phyloP scores from a whole-genome alignment of 495 filamentous ascomycete species.

The Letharia lupina region DNA sequence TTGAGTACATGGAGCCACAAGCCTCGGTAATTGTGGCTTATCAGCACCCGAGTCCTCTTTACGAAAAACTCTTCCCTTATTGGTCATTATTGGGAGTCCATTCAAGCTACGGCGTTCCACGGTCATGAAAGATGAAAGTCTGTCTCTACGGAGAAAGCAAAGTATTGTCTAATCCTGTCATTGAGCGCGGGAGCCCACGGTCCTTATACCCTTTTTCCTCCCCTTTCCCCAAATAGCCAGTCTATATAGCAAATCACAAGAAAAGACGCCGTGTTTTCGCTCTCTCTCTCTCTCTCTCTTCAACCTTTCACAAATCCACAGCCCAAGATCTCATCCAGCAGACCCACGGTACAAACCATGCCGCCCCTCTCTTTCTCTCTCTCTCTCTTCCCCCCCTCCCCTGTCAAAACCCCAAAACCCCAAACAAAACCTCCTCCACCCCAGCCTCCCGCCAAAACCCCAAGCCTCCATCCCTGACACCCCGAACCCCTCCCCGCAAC shows the following conservation, averaged over 20 bases:
- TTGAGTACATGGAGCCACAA: neutral
- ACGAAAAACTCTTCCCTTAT: neutral
- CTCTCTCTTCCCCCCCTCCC: too few relatives aligned
- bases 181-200: neutral
- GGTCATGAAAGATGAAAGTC: neutral
- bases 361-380: too few relatives aligned
- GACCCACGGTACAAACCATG: too few relatives aligned
- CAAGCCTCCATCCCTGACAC: too few relatives aligned
- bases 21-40: neutral
- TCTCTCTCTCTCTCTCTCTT: neutral
- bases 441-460: too few relatives aligned
- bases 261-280: neutral
- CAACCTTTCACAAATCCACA: neutral
- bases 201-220: neutral
- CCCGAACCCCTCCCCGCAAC: too few relatives aligned
- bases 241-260: neutral
- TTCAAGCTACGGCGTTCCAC: neutral
- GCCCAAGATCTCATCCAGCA: too few relatives aligned
- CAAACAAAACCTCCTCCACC: too few relatives aligned
- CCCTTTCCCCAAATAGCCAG: neutral
- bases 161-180: constrained; percentile 1
- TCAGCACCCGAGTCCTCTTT: constrained; percentile 6
- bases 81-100: neutral
- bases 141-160: neutral
- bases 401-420: too few relatives aligned